Base-by-base conservation (phyloP, 2,329 filamentous ascomycete genomes). In the Hymenoscyphus linearis region DNA sequence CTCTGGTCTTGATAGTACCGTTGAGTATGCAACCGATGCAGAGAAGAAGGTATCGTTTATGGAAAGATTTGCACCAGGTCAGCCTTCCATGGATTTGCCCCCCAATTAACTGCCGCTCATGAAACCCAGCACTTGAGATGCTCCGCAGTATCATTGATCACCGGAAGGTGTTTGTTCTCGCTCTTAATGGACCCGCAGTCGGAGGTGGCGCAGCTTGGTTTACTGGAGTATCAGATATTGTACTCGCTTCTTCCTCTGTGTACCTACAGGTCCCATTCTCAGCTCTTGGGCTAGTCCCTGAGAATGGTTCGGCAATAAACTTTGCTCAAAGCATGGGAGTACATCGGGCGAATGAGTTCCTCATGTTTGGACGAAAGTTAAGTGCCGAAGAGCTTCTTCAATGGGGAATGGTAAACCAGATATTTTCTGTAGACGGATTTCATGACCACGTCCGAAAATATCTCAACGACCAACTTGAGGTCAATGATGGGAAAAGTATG, bases 121-220 rank as follows among this genome's bases (percentile, higher is more conserved):
- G n/a, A 60, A 18, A 31, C 6, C 12, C 44, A 70, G 70, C 64
- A 37, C 67, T 70, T 7, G 73, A 76, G 67, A 69, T 80, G 57
- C 72, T 80, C 57, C 76, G 76, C 57, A 74, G 73, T 27, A 76
- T 80, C 64, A 80, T 80, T 65, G 78, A 80, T 68, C 79, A 81
- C 70, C 72, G 70, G 7, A 82, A 81, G 70, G 78, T 82, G 16
- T 75, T 81, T 55, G 74, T 82, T 40, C 74, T 81, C 3, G 79
- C 78, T 0, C 71, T 82, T 27, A 82, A 82, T 68, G 79, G 79
- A 12, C 79, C 79, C 0, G 79, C 72, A 7, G 78, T 82, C 13
- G 79, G 79, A 18, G 79, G 76, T 22, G 79, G 79, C 12, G 79
- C 78, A 22, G 78, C 78, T 9, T 81, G 79, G 79, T 81, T 81